phyloP scores from a whole-genome alignment of 176 grass and related monocot genomes.

The Aegilops bicornis region DNA sequence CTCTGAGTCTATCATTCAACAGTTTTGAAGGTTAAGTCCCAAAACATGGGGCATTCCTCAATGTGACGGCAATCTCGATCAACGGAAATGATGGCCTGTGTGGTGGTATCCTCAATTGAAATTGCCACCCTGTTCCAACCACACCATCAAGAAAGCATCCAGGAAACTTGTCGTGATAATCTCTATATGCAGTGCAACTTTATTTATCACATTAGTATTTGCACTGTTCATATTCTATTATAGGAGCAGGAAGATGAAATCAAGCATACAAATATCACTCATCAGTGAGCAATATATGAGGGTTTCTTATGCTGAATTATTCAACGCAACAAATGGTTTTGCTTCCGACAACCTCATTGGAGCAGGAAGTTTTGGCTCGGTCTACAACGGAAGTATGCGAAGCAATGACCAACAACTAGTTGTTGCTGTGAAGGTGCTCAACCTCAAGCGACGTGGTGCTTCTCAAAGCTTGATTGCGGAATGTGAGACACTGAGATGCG shows the following conservation, averaged over 20 bases:
- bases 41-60: slow-evolving; percentile 31
- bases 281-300: background rate
- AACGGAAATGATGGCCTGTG: slow-evolving; percentile 43
- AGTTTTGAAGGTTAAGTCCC: slow-evolving; percentile 47
- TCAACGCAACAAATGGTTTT: slow-evolving; percentile 26
- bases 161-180: background rate
- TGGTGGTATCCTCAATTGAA: slow-evolving; percentile 32
- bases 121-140: background rate
- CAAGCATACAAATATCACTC: background rate
- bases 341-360: slow-evolving; percentile 13
- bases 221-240: background rate
- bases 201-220: background rate
- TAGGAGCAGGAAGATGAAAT: background rate
- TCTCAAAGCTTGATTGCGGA: background rate
- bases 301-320: slow-evolving; percentile 30
- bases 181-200: background rate
- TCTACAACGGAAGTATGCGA: slow-evolving; percentile 1
- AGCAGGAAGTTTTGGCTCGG: slow-evolving; percentile 32
- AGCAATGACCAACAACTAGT: background rate
- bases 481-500: background rate
- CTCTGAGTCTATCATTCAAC: slow-evolving; percentile 55
- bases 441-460: background rate
- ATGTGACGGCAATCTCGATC: background rate
- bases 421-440: slow-evolving; percentile 14
- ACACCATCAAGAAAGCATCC: background rate